phyloP scores from a whole-genome alignment of 176 grass and related monocot species.

The Avena eriantha region DNA sequence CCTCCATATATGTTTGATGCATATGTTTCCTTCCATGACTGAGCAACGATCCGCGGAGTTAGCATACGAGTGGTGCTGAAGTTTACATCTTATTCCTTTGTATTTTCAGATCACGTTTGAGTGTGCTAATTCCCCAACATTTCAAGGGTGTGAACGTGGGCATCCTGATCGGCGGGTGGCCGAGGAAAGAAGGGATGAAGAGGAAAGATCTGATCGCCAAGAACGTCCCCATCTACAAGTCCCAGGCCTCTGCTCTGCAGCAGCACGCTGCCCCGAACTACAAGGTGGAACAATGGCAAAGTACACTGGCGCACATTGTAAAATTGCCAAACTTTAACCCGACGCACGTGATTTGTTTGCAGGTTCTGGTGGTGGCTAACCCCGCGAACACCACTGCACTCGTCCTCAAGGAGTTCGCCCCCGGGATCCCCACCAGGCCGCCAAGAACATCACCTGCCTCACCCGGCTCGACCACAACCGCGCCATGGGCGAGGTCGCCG shows the following conservation, averaged over 20 bases:
- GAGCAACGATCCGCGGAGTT: no score
- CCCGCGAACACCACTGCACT: conserved; percentile 87
- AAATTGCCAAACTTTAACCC: neutral
- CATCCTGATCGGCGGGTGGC: conserved; percentile 64
- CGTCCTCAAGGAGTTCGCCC: conserved; percentile 69
- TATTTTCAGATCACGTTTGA: no score
- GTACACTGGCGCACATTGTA: neutral
- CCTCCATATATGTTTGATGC: no score
- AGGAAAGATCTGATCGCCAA: conserved; percentile 73
- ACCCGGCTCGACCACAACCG: conserved; percentile 90
- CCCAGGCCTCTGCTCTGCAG: conserved; percentile 66
- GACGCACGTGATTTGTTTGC: neutral
- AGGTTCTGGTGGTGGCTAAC: conserved; percentile 87
- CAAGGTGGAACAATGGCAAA: conserved; percentile 48
- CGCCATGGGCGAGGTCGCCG: conserved; percentile 64
- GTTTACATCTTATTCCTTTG: no score
- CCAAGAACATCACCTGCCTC: conserved; percentile 86
- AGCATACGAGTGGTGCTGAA: no score
- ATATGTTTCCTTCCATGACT: no score
- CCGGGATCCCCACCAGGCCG: conserved; percentile 59
- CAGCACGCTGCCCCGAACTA: conserved; percentile 62
- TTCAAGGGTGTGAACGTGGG: conserved; percentile 67
- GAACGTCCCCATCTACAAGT: conserved; percentile 75
- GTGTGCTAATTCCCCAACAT: no score
- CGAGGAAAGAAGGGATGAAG: conserved; percentile 74